Evolutionary conservation across 345 rosid species (phyloP).

Genomic region (Brassica juncea): DNA sequence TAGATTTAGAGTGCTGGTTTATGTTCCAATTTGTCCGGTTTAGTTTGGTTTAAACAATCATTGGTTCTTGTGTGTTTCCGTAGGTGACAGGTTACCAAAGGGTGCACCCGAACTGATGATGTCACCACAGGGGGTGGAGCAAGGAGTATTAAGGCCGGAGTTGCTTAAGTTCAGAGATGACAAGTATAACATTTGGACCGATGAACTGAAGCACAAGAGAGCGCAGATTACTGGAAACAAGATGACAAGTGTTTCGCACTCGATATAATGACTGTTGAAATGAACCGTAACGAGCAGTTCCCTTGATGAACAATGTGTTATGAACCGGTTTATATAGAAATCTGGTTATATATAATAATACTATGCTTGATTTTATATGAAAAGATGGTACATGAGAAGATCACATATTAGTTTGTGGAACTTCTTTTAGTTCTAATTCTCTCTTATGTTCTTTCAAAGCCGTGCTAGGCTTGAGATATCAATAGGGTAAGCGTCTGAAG

Average conservation of each 20-base stretch:
- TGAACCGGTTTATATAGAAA: slow-evolving; percentile 4
- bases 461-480: slow-evolving; percentile 58
- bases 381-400: slow-evolving; percentile 17
- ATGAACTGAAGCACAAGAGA: slow-evolving; percentile 45
- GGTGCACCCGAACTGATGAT: slow-evolving; percentile 68
- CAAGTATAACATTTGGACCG: slow-evolving; percentile 52
- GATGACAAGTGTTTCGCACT: slow-evolving; percentile 63
- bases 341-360: slow-evolving; percentile 6
- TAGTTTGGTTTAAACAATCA: too few species aligned
- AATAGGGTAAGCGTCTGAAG: slow-evolving; percentile 59
- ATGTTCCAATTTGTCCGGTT: too few species aligned
- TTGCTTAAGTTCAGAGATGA: slow-evolving; percentile 52
- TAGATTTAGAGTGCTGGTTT: too few species aligned
- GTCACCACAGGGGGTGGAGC: slow-evolving; percentile 68
- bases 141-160: slow-evolving; percentile 51
- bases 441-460: slow-evolving; percentile 40
- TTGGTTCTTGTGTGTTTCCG: neutral
- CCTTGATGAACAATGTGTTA: slow-evolving; percentile 45
- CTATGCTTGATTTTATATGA: neutral
- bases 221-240: slow-evolving; percentile 68
- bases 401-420: slow-evolving; percentile 22
- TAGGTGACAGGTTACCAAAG: slow-evolving; percentile 70
- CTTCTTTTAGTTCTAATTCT: neutral
- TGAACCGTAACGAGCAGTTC: slow-evolving; percentile 50
- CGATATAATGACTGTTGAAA: slow-evolving; percentile 44